These are phyloP conservation scores for Lactifluus piperatus DNA, from an alignment of 768 basidiomycete genomes.

Conservation along the genomic window DNA sequence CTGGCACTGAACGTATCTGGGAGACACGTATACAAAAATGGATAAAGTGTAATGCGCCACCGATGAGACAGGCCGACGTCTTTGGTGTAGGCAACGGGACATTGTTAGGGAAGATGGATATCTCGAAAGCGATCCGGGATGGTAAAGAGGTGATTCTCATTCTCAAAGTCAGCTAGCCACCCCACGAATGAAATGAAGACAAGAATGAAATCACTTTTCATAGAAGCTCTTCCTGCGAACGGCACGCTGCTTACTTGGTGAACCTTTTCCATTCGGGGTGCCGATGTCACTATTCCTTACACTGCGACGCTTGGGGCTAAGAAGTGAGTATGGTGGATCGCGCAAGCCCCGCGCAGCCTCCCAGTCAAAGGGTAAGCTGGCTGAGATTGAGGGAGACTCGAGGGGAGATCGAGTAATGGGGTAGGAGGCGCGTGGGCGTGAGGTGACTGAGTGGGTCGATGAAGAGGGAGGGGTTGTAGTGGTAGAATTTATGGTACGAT, in stretches of 20 bases:
- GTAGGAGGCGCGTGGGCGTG: constrained; percentile 38
- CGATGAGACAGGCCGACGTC: constrained; percentile 58
- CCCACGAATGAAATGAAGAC: neutral
- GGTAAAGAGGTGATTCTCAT: constrained; percentile 56
- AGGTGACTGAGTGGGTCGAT: constrained; percentile 29
- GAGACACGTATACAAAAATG: constrained; percentile 59
- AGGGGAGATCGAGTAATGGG: constrained; percentile 50
- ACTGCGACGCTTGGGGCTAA: constrained; percentile 38
- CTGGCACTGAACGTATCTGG: constrained; percentile 45
- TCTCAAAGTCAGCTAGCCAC: constrained; percentile 6
- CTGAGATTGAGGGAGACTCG: constrained; percentile 63
- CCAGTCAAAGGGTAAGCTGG: constrained; percentile 80
- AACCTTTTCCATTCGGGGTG: constrained; percentile 25
- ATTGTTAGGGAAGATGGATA: constrained; percentile 78
- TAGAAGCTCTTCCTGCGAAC: constrained; percentile 55
- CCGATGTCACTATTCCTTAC: constrained; percentile 31
- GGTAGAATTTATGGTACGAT: constrained; percentile 19
- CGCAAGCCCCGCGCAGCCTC: constrained; percentile 64
- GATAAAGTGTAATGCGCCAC: constrained; percentile 53
- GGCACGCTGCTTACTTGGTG: constrained; percentile 44
- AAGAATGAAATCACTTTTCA: constrained; percentile 41
- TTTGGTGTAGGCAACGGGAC: constrained; percentile 60
- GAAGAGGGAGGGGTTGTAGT: constrained; percentile 28
- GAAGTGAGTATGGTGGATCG: constrained; percentile 67
- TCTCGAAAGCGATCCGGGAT: constrained; percentile 64